These are phyloP conservation scores for Colletotrichum simmondsii DNA, from an alignment of 2,329 filamentous ascomycete genomes.

Conservation along the genomic window DNA sequence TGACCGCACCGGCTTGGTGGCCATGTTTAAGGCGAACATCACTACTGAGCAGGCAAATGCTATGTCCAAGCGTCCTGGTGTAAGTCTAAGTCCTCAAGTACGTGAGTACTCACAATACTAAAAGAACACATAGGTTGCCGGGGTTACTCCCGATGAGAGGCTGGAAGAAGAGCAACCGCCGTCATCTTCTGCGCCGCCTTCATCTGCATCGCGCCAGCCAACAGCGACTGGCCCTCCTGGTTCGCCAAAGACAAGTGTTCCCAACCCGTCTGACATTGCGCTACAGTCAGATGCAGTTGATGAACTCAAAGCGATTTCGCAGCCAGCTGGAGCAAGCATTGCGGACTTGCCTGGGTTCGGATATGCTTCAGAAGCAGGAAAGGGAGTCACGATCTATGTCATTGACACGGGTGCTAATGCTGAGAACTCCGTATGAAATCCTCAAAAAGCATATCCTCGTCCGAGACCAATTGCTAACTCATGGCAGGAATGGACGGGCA, in stretches of 20 bases:
- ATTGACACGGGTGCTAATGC: constrained; percentile 7
- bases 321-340: constrained; percentile 3
- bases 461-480: not conserved
- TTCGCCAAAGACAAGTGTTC: not conserved
- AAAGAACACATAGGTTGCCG: not conserved
- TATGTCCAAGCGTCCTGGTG: not conserved
- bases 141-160: not conserved
- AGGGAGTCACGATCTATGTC: constrained; percentile 18
- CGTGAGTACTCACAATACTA: not conserved
- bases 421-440: not conserved
- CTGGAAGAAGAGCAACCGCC: not conserved
- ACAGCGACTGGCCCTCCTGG: not conserved
- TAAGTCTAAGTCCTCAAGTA: not conserved
- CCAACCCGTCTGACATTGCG: not conserved
- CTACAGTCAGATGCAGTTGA: constrained; percentile 3
- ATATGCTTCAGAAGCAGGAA: constrained; percentile 9
- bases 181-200: not conserved
- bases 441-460: not conserved
- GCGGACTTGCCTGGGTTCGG: constrained; percentile 2
- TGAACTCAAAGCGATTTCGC: constrained; percentile 19
- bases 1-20: constrained; percentile 5
- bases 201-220: not conserved
- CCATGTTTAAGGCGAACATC: constrained; percentile 14
- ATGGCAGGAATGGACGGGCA: constrained; percentile 8
- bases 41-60: not conserved